These are phyloP conservation scores for Nitzschia putrida DNA, from an alignment of 108 stramenopile species.

Conservation along the genomic window DNA sequence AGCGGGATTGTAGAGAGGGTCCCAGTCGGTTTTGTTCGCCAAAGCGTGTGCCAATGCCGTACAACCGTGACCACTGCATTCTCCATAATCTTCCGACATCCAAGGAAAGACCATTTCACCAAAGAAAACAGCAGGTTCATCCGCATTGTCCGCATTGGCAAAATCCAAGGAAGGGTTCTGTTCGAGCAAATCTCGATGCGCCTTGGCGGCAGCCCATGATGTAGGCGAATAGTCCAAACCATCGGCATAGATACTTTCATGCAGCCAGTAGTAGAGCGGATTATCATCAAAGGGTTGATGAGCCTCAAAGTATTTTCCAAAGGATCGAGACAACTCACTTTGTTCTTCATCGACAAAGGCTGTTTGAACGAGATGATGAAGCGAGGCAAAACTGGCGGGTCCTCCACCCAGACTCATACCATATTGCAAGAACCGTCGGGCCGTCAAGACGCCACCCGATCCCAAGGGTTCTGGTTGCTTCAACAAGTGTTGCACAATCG, in stretches of 20 bases:
- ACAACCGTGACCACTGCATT: conserved; percentile 66
- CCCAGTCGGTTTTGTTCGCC: conserved; percentile 80
- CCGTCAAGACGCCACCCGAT: conserved; percentile 84
- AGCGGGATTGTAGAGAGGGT: conserved; percentile 65
- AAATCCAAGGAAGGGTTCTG: conserved; percentile 6
- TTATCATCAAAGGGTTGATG: conserved; percentile 89
- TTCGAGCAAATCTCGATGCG: conserved; percentile 43
- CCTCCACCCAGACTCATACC: conserved; percentile 81
- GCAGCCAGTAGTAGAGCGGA: conserved; percentile 90
- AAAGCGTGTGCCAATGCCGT: conserved; percentile 65
- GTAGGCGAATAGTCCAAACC: conserved; percentile 57
- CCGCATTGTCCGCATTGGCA: neutral
- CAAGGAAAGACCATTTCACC: conserved; percentile 95
- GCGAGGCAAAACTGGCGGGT: conserved; percentile 73
- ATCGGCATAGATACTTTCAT: conserved; percentile 91
- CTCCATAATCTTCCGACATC: conserved; percentile 90
- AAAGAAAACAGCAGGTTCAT: conserved; percentile 65
- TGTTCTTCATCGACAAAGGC: conserved; percentile 57
- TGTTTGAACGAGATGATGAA: conserved; percentile 78
- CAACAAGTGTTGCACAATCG: conserved; percentile 64
- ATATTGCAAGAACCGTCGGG: conserved; percentile 85
- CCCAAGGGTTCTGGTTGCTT: conserved; percentile 57
- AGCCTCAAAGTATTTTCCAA: conserved; percentile 76
- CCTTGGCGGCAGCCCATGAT: conserved; percentile 37
- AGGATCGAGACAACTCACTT: conserved; percentile 56